Percentiles rank a stretch among this genome's conserved stretches.
Evolutionary conservation across 208 protist species (phyloP).

Genomic region (Leishmania gerbilli): DNA sequence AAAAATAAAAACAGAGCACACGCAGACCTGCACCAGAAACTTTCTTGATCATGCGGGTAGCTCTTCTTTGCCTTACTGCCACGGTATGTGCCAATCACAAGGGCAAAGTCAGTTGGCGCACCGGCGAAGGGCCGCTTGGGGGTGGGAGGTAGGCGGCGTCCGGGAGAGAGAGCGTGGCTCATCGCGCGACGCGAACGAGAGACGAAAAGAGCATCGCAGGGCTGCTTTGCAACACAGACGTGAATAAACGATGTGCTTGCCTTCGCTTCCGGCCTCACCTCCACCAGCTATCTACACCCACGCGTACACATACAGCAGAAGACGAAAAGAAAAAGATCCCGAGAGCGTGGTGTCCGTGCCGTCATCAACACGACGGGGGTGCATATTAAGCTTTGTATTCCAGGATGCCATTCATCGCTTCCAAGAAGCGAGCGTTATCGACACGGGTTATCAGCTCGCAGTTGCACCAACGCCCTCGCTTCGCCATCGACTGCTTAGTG

Average conservation of each 20-base stretch:
- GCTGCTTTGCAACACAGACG: not conserved
- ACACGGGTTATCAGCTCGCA: constrained; percentile 57
- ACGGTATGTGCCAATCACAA: not conserved
- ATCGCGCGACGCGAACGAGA: not conserved
- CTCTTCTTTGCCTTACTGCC: not conserved
- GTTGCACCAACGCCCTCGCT: constrained; percentile 78
- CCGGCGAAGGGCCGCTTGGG: not conserved
- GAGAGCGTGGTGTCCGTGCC: not conserved
- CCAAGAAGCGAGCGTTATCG: constrained; percentile 6
- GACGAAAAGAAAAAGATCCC: too few relatives aligned
- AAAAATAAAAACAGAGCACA: constrained; percentile 2
- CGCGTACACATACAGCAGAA: not conserved
- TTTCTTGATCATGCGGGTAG: not conserved
- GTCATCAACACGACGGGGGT: not conserved
- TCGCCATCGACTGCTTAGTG: constrained; percentile 87
- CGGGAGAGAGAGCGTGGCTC: not conserved
- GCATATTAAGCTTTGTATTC: constrained; percentile 23
- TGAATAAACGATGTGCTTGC: not conserved
- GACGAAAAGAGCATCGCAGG: not conserved
- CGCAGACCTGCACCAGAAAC: not conserved
- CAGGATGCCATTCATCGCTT: constrained; percentile 50
- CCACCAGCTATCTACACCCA: not conserved
- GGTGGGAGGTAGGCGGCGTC: not conserved
- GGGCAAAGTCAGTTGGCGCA: not conserved
- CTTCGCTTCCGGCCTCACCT: not conserved